Base-by-base conservation (phyloP, 2,329 filamentous ascomycete species). In the Aspergillus terreus region DNA sequence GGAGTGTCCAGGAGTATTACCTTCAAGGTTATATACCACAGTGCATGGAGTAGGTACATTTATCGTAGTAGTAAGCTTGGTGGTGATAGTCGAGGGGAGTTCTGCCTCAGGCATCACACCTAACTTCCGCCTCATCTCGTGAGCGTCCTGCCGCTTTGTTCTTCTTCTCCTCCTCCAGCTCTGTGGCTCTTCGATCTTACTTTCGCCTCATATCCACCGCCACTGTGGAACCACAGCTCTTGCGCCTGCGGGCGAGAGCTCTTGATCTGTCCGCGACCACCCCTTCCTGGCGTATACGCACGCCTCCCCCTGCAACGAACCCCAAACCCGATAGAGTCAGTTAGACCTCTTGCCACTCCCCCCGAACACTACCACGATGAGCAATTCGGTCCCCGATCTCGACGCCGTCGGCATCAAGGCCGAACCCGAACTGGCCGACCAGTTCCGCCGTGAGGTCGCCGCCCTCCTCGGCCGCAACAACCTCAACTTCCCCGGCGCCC, bases 401-500 rank as follows among this genome's bases (percentile, higher is more conserved):
- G 70, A 73, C 53, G 56, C 63, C 41, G 63, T 74, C 21, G 88
- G 87, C 59, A 72, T 87, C 58, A 87, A 83, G 69, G 82, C 84
- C 46, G 78, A 82, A 17, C 78, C 77, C n/a, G 73, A 81, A 1
- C 75, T 89, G 11, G 78, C 87, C 44, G 65, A 76, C 44, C 65
- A 75, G 15, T 83, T 95, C 71, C 86, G 87, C 53, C 76, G 77
- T 53, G 86, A 90, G 67, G 89, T 96, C 52, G 87, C 89, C 23
- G 67, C 78, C 5, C 79, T 96, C 42, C 82, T 99, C n/a, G 79
- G 81, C 15, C 82, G 91, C 61, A 78, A 79, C 47, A 84, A 82
- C 59, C 74, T 76, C 21, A 79, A 75, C 58, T 99, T 99, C 62
- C 92, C 94, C 0, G 94, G 84, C 64, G 92, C 94, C 47, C 94